These are phyloP conservation scores for Vaccinium vitisidaea DNA, from an alignment of 148 eudicot species.

Conservation along the genomic window DNA sequence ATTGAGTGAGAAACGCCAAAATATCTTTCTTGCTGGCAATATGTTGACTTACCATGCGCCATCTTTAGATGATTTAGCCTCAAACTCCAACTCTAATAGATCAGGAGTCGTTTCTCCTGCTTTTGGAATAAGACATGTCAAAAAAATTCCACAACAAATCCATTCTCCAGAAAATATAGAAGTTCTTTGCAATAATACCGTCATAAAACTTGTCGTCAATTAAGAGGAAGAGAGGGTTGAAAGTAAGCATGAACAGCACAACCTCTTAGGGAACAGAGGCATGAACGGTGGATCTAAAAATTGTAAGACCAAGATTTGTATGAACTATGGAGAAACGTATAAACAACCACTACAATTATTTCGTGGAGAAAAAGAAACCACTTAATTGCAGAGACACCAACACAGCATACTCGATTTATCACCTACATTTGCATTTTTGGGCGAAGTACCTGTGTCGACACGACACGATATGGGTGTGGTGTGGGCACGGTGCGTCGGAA, in stretches of 20 bases:
- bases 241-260: conserved; percentile 3
- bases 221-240: not conserved
- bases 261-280: not conserved
- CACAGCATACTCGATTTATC: not conserved
- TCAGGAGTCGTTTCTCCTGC: conserved; percentile 49
- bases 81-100: conserved; percentile 63
- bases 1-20: not conserved
- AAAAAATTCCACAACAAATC: not conserved
- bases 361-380: not conserved
- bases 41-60: conserved; percentile 69
- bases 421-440: too few relatives aligned
- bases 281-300: not conserved
- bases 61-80: conserved; percentile 69
- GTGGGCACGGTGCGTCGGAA: too few relatives aligned
- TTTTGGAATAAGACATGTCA: conserved; percentile 19
- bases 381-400: not conserved
- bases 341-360: not conserved
- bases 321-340: not conserved
- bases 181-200: not conserved
- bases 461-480: too few relatives aligned
- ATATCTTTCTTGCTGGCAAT: conserved; percentile 6
- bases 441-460: too few relatives aligned
- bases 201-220: not conserved
- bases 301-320: not conserved
- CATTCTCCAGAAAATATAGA: not conserved